phyloP scores from a whole-genome alignment of 371 early-diverging fungal species.

The Mucor velutinosus region DNA sequence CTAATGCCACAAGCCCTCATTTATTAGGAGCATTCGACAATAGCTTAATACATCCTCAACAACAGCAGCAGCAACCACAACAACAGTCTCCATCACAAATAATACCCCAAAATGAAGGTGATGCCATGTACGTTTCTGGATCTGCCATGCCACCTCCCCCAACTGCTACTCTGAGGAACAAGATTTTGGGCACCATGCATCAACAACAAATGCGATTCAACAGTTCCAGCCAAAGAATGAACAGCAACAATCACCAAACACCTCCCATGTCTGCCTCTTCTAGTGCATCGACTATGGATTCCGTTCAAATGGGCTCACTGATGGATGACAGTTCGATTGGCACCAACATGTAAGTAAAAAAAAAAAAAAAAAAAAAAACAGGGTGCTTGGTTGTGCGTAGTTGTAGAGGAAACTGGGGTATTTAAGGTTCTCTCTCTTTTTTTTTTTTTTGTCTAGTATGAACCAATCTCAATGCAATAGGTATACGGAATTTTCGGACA shows the following conservation, averaged over 20 bases:
- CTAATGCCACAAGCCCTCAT: conserved; percentile 6
- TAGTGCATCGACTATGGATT: conserved; percentile 10
- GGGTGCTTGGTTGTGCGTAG: background rate
- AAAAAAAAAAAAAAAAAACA: no score
- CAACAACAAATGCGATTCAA: conserved; percentile 6
- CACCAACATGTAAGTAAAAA: conserved; percentile 1
- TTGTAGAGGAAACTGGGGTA: background rate
- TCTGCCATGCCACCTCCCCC: conserved; percentile 44
- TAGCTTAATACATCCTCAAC: background rate
- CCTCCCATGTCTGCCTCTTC: conserved; percentile 21
- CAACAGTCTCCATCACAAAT: conserved; percentile 7
- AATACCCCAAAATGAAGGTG: conserved; percentile 13
- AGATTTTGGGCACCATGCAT: conserved; percentile 20
- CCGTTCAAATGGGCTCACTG: background rate
- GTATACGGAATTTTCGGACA: conserved; percentile 3
- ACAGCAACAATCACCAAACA: conserved; percentile 8
- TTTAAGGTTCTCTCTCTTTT: background rate
- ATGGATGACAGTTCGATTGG: background rate
- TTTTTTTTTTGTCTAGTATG: background rate
- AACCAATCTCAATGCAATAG: background rate
- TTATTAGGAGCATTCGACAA: conserved; percentile 5
- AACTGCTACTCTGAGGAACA: conserved; percentile 32
- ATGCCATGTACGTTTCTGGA: conserved; percentile 38
- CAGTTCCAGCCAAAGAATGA: conserved; percentile 1
- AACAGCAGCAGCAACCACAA: background rate